These are phyloP conservation scores for Meyerozyma guilliermondii DNA, from an alignment of 1,139 yeast genomes.

Conservation along the genomic window DNA sequence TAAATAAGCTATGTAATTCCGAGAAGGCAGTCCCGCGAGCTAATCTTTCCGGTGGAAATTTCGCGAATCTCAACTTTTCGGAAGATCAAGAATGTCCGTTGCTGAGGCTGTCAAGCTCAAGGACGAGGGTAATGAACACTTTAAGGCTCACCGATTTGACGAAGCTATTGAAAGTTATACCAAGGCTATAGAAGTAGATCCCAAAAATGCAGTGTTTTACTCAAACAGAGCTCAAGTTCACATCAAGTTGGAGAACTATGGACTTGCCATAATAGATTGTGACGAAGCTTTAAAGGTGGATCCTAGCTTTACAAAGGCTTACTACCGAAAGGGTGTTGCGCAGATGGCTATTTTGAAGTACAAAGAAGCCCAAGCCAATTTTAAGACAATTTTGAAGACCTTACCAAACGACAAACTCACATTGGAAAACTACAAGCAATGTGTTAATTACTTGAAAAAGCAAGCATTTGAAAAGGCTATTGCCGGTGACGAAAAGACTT, in stretches of 20 bases:
- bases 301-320: slow-evolving; percentile 66
- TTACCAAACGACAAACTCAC: slow-evolving; percentile 74
- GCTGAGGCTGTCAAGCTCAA: slow-evolving; percentile 51
- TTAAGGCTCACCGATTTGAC: slow-evolving; percentile 58
- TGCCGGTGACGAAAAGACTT: slow-evolving; percentile 50
- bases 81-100: slow-evolving; percentile 9
- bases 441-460: slow-evolving; percentile 63
- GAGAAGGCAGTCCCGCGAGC: neutral
- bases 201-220: slow-evolving; percentile 64
- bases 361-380: slow-evolving; percentile 68
- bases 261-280: slow-evolving; percentile 77
- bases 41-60: neutral
- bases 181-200: slow-evolving; percentile 68
- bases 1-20: neutral
- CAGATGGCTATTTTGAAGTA: slow-evolving; percentile 71
- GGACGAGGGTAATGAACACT: slow-evolving; percentile 66
- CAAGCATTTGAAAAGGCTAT: slow-evolving; percentile 87
- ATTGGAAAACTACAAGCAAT: slow-evolving; percentile 54
- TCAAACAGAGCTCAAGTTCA: slow-evolving; percentile 92
- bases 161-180: slow-evolving; percentile 71
- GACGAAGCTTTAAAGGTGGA: slow-evolving; percentile 65
- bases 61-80: neutral
- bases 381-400: slow-evolving; percentile 54
- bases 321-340: slow-evolving; percentile 82
- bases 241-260: slow-evolving; percentile 80